Percentiles rank a stretch among this genome's conserved stretches.
Evolutionary conservation across 805 yeast genomes (phyloP).

Genomic region (Cyberlindnera misumaiensis): DNA sequence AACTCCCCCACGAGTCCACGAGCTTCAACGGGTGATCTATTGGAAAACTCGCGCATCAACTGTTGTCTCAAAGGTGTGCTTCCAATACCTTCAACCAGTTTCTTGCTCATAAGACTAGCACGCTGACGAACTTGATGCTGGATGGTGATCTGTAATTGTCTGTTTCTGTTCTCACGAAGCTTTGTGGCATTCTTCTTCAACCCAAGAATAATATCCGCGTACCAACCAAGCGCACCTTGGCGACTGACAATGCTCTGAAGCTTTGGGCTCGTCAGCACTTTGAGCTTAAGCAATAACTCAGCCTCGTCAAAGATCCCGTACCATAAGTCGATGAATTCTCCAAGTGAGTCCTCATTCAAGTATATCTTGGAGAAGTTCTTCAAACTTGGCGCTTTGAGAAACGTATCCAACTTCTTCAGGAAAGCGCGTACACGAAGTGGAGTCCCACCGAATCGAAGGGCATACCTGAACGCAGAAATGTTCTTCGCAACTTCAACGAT

Average conservation of each 20-base stretch:
- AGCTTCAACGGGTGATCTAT: conserved; percentile 13
- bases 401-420: conserved; percentile 8
- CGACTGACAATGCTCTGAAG: conserved; percentile 35
- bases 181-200: conserved; percentile 43
- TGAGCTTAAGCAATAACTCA: conserved; percentile 46
- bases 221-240: conserved; percentile 68
- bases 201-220: conserved; percentile 52
- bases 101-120: conserved; percentile 39
- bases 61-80: conserved; percentile 25
- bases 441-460: conserved; percentile 62
- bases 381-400: conserved; percentile 14
- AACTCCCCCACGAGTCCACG: conserved; percentile 22
- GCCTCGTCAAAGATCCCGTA: conserved; percentile 64
- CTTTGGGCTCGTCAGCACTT: conserved; percentile 34
- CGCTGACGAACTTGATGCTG: conserved; percentile 55
- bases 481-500: conserved; percentile 39
- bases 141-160: conserved; percentile 47
- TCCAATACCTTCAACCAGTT: conserved; percentile 24
- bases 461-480: conserved; percentile 54
- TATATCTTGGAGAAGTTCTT: conserved; percentile 24
- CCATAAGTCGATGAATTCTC: conserved; percentile 49
- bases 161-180: conserved; percentile 35
- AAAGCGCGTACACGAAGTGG: conserved; percentile 46
- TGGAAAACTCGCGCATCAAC: conserved; percentile 24
- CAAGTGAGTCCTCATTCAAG: conserved; percentile 39